Base-by-base conservation (phyloP, 2,329 filamentous ascomycete species). In the Pestalotiopsis sp. region DNA sequence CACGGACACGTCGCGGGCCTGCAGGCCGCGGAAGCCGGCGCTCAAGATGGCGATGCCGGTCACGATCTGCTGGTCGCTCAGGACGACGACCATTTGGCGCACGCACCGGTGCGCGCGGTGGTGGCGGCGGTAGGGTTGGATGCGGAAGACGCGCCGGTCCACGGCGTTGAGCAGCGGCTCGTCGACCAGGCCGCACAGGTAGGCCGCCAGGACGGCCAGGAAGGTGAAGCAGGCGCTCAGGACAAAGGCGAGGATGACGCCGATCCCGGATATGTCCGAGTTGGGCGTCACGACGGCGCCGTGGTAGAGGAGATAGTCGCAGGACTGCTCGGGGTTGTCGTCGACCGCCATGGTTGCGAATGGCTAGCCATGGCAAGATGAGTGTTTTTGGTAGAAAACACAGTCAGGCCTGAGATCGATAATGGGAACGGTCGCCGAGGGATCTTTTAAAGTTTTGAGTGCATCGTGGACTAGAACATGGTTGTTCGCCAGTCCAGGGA, bases 31-130 rank as follows among this genome's bases (percentile, higher is more conserved):
- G 27, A 65, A 68, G 9, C 67, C 67, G 20, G 67, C 67, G 36
- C 49, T 45, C 67, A 68, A 61, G 62, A 68, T 68, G 23, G 61
- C 67, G 27, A 68, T 59, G 25, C 67, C 67, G 12, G 61, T 68
- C 4, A 68, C 52, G 36, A 68, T 68, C 23, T 68, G 67, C 56
- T 65, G 61, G 61, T 68, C 67, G 39, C 67, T 65, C 17, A 68
- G 36, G 7, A 61, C 38, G 23, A 68, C 31, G 14, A 65, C 45
- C n/a, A 56, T 38, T 1, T 64, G 27, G 45, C 66, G 61, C 25
- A 68, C 17, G 20, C 61, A 68, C 52, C 27, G 31, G 13, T 57
- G 41, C 5, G 41, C 12, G 41, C 13, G n/a, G 17, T n/a, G 45
- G 45, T 27, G 27, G 27, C 7, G 4, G n/a, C 17, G 14, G 17